Evolutionary conservation across 805 yeast genomes (phyloP), one percentile per base, ranked within the genome.

Genomic region (Wickerhamiella occidentalis): DNA sequence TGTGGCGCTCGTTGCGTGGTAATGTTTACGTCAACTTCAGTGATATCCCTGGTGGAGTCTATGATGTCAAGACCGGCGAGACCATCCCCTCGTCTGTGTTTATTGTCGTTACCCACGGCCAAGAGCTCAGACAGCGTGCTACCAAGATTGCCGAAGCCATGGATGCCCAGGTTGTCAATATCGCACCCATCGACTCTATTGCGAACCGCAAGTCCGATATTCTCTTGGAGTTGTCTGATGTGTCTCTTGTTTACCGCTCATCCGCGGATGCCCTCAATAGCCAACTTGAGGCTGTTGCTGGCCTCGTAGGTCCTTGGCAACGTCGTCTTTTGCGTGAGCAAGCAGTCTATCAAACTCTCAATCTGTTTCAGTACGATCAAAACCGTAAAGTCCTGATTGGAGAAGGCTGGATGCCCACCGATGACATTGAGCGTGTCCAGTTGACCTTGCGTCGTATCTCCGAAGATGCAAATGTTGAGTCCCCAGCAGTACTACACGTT

Each of bases 381-480:
- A 70, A 81, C n/a, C 79, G 95, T 67, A 78, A 83, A 64, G 84
- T 95, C 33, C 71, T 92, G 53, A 77, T 90, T 44, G 95, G 94
- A 18, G 97, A 94, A 70, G 98, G 97, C 28, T 92, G 99, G 99
- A 71, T 85, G 18, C 97, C 99, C 36, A 73, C 80, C 18, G 78
- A 77, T 54, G 95, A 87, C 53, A 67, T 88, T 35, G 72, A 73
- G 5, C 57, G 68, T n/a, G 78, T 90, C 50, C 82, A 80, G 54
- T 67, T 72, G 36, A 75, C 88, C 1, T 68, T 92, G 54, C 76
- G 80, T 56, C 78, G 76, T 40, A 75, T 79, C 51, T 76, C 83
- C 25, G 80, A 77, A 58, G 54, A 69, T 49, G 62, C 72, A 6
- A 64, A 68, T 17, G 65, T 65, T 18, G 73, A 71, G 53, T 60